Percentiles rank a stretch among this genome's conserved stretches.
These are phyloP conservation scores for Fusarium marasasianum DNA, from an alignment of 2,329 filamentous ascomycete species.

Conservation along the genomic window DNA sequence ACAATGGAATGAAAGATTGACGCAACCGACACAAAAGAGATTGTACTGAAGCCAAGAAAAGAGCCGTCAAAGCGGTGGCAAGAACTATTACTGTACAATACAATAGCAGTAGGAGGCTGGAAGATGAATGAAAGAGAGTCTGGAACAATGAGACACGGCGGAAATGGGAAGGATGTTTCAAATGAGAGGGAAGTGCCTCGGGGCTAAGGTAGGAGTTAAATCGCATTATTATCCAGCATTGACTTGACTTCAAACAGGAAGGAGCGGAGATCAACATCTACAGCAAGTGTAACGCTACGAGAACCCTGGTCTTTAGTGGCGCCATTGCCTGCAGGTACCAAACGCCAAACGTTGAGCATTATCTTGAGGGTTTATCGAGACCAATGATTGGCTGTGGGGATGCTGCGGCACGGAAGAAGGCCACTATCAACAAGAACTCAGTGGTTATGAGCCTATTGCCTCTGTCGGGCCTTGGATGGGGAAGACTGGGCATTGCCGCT, in stretches of 20 bases:
- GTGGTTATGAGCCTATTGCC: conserved; percentile 11
- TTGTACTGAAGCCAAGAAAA: conserved; percentile 13
- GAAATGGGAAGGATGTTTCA: conserved; percentile 31
- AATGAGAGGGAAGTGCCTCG: conserved; percentile 23
- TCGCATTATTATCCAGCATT: conserved; percentile 20
- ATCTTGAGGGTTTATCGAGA: conserved; percentile 4
- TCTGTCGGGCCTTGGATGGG: neutral
- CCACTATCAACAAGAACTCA: conserved; percentile 2
- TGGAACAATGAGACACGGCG: conserved; percentile 24
- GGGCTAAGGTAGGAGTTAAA: neutral
- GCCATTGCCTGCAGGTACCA: conserved; percentile 38
- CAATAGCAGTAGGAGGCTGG: conserved; percentile 27
- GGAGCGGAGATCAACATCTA: conserved; percentile 23
- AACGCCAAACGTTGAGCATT: conserved; percentile 27
- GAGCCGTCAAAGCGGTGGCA: conserved; percentile 18
- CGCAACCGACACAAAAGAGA: conserved; percentile 16
- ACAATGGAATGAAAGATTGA: conserved; percentile 38
- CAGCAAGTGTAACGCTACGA: conserved; percentile 14
- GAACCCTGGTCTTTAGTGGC: conserved; percentile 20
- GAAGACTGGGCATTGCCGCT: conserved; percentile 20
- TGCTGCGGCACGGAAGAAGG: neutral
- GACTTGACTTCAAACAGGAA: conserved; percentile 33
- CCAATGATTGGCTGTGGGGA: conserved; percentile 13
- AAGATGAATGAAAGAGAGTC: conserved; percentile 24
- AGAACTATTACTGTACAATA: conserved; percentile 13